Conservation (phyloP, 768 basidiomycete species). For the Harrya chromipes region DNA sequence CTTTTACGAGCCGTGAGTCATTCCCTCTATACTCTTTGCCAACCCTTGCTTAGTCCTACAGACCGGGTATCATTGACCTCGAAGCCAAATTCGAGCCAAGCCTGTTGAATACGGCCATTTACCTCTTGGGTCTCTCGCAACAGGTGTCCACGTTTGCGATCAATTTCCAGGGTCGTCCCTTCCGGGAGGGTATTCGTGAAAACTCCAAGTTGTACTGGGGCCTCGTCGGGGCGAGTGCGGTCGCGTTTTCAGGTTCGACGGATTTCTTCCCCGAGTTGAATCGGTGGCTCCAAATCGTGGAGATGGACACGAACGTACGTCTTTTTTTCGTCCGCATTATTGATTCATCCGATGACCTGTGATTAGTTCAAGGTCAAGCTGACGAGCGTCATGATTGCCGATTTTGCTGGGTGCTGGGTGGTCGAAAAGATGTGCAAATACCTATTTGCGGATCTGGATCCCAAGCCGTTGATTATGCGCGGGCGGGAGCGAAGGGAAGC, state of each 20-base stretch:
- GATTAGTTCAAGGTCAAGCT: constrained; percentile 81
- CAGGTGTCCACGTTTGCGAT: constrained; percentile 99
- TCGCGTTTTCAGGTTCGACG: constrained; percentile 91
- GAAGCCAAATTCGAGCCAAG: constrained; percentile 97
- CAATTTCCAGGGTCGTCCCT: constrained; percentile 98
- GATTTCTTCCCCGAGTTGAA: constrained; percentile 96
- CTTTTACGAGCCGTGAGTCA: constrained; percentile 66
- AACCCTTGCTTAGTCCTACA: constrained; percentile 29
- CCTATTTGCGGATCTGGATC: constrained; percentile 85
- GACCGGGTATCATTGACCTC: constrained; percentile 77
- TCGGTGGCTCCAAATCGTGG: constrained; percentile 94
- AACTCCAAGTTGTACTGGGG: constrained; percentile 94
- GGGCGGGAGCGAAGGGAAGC: constrained; percentile 78
- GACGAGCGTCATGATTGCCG: constrained; percentile 77
- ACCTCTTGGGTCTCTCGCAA: constrained; percentile 90
- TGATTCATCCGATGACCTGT: not conserved
- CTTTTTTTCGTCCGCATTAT: too few relatives aligned
- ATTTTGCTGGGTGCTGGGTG: constrained; percentile 85
- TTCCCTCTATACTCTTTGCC: not conserved
- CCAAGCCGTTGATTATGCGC: constrained; percentile 77
- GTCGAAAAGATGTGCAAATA: constrained; percentile 82
- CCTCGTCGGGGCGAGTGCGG: constrained; percentile 80
- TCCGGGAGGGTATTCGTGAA: constrained; percentile 97
- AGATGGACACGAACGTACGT: constrained; percentile 76
- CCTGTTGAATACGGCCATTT: constrained; percentile 94